Conservation (phyloP, 164 flowering plant genomes). For the Pachysandra terminalis region DNA sequence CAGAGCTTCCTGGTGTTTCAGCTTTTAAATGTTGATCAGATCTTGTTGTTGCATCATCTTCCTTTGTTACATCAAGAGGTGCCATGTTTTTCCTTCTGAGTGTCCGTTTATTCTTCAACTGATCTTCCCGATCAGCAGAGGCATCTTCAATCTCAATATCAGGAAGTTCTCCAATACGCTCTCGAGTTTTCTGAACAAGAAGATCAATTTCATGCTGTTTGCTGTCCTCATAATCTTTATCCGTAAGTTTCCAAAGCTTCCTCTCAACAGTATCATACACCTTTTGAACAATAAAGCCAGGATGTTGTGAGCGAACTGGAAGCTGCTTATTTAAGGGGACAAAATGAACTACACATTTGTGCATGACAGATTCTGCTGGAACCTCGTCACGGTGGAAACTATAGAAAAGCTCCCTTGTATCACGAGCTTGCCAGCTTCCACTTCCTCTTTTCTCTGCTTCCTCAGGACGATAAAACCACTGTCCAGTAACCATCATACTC, state of each 20-base stretch:
- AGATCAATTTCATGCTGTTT: slow-evolving; percentile 88
- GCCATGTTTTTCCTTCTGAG: slow-evolving; percentile 53
- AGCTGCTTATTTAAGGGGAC: slow-evolving; percentile 80
- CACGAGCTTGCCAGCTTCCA: slow-evolving; percentile 76
- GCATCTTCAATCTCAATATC: slow-evolving; percentile 66
- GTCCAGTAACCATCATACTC: slow-evolving; percentile 72
- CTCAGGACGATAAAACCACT: slow-evolving; percentile 99
- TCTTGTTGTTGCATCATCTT: slow-evolving; percentile 35
- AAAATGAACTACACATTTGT: slow-evolving; percentile 96
- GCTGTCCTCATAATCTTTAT: slow-evolving; percentile 85
- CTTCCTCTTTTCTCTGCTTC: slow-evolving; percentile 85
- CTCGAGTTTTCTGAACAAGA: slow-evolving; percentile 78
- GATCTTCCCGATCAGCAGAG: slow-evolving; percentile 48
- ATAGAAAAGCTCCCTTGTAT: slow-evolving; percentile 86
- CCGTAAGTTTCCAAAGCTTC: slow-evolving; percentile 84
- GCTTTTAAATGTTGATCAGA: slow-evolving; percentile 28
- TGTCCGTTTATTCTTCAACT: slow-evolving; percentile 35
- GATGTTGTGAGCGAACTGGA: slow-evolving; percentile 72
- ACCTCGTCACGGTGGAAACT: slow-evolving; percentile 95
- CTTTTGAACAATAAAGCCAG: slow-evolving; percentile 93
- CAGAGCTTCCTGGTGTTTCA: slow-evolving; percentile 80
- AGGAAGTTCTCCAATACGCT: slow-evolving; percentile 73
- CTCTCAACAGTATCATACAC: slow-evolving; percentile 80
- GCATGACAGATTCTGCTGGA: slow-evolving; percentile 98
- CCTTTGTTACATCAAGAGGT: slow-evolving; percentile 76